These are phyloP conservation scores for Blastomyces emzantsi DNA, from an alignment of 2,329 filamentous ascomycete species.

Conservation along the genomic window DNA sequence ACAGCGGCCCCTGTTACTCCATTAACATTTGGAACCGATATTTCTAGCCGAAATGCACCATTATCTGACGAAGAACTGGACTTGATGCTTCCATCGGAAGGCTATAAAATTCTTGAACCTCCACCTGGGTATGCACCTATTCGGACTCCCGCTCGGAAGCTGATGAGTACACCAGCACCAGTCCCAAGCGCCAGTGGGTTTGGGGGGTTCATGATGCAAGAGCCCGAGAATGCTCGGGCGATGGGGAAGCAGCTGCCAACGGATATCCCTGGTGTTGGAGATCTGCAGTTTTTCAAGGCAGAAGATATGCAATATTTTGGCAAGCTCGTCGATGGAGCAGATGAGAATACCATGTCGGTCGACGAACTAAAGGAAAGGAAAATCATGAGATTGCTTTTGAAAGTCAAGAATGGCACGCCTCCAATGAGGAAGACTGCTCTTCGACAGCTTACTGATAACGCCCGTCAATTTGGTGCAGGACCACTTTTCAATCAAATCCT, in stretches of 20 bases:
- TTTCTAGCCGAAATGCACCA: conserved; percentile 67
- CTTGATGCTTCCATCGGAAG: conserved; percentile 78
- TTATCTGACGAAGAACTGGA: conserved; percentile 93
- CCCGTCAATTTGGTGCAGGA: conserved; percentile 87
- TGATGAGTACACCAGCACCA: conserved; percentile 64
- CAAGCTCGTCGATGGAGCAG: conserved; percentile 87
- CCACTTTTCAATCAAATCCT: conserved; percentile 96
- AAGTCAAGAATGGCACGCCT: conserved; percentile 98
- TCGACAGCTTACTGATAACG: conserved; percentile 95
- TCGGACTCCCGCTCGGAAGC: conserved; percentile 64
- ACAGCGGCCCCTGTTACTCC: conserved; percentile 43
- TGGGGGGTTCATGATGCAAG: conserved; percentile 94
- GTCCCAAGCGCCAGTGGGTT: conserved; percentile 48
- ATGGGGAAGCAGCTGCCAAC: conserved; percentile 82
- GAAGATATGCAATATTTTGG: conserved; percentile 99
- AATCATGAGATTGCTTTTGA: conserved; percentile 92
- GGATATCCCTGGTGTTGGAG: conserved; percentile 91
- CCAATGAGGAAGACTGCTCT: conserved; percentile 98
- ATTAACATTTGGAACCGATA: conserved; percentile 69
- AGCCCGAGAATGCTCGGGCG: conserved; percentile 72
- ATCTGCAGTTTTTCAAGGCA: conserved; percentile 95
- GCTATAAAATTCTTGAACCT: conserved; percentile 84
- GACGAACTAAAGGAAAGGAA: conserved; percentile 97
- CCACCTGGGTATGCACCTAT: conserved; percentile 87
- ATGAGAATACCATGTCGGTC: conserved; percentile 84